phyloP scores from a whole-genome alignment of 2,329 filamentous ascomycete genomes.

The Sphaerulina musiva region DNA sequence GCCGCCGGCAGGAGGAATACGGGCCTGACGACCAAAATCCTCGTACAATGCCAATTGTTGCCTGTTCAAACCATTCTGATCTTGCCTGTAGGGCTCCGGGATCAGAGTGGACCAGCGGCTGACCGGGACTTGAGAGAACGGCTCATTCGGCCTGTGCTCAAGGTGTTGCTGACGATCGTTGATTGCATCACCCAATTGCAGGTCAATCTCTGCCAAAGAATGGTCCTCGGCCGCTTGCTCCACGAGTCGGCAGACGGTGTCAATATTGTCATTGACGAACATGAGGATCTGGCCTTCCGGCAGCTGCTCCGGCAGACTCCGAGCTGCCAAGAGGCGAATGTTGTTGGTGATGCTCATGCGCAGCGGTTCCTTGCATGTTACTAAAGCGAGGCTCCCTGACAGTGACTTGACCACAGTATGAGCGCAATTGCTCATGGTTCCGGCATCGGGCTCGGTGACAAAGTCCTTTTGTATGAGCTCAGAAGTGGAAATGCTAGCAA shows the following conservation, averaged over 20 bases:
- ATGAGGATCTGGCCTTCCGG: constrained; percentile 94
- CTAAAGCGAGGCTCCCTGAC: constrained; percentile 84
- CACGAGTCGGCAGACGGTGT: constrained; percentile 85
- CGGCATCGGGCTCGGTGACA: constrained; percentile 83
- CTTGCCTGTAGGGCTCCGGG: constrained; percentile 84
- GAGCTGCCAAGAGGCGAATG: constrained; percentile 70
- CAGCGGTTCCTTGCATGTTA: constrained; percentile 97
- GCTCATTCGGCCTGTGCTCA: constrained; percentile 67
- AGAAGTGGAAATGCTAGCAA: constrained; percentile 91
- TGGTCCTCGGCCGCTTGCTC: constrained; percentile 93
- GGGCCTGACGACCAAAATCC: constrained; percentile 83
- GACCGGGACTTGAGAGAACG: constrained; percentile 71
- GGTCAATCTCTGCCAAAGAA: constrained; percentile 88
- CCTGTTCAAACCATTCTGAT: constrained; percentile 65
- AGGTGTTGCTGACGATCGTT: constrained; percentile 71
- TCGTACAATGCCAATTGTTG: constrained; percentile 96
- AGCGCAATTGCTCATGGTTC: constrained; percentile 75
- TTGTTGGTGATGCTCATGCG: constrained; percentile 97
- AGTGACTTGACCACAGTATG: constrained; percentile 93
- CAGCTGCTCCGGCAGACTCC: constrained; percentile 61
- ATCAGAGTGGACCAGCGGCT: constrained; percentile 92
- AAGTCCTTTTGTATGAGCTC: constrained; percentile 97
- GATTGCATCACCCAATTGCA: constrained; percentile 77
- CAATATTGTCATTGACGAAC: constrained; percentile 97
- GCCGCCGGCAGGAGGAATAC: constrained; percentile 47